phyloP scores from a whole-genome alignment of 768 basidiomycete species.

The Rhodotorula kratochvilovae region DNA sequence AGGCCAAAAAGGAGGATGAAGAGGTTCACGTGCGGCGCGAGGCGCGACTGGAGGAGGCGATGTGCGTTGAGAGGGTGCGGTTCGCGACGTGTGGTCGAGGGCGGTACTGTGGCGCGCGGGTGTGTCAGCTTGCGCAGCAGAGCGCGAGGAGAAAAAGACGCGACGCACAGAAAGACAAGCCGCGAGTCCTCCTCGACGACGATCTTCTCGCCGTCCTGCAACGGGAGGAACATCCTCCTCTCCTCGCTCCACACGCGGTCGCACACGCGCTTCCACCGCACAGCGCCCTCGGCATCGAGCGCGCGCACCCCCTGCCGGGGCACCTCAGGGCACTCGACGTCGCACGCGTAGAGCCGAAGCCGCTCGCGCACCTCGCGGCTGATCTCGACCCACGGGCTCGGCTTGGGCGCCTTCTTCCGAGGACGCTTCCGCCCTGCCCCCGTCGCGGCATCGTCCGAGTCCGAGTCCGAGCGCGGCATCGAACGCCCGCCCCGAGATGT shows the following conservation, averaged over 20 bases:
- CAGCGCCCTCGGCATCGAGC: slow-evolving; percentile 12
- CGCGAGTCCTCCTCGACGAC: slow-evolving; percentile 34
- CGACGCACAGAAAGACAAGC: slow-evolving; percentile 29
- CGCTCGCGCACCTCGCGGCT: not conserved
- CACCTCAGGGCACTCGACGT: slow-evolving; percentile 8
- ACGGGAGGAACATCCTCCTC: slow-evolving; percentile 7
- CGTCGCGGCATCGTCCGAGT: not conserved
- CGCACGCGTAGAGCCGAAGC: slow-evolving; percentile 5
- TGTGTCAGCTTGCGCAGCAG: not conserved
- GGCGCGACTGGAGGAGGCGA: slow-evolving; percentile 15
- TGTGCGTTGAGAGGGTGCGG: slow-evolving; percentile 5
- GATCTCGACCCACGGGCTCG: slow-evolving; percentile 24
- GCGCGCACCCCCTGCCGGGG: not conserved
- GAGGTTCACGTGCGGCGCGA: slow-evolving; percentile 33
- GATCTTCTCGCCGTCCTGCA: slow-evolving; percentile 6
- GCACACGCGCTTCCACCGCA: slow-evolving; percentile 34
- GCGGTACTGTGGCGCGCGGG: slow-evolving; percentile 13
- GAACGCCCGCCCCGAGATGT: slow-evolving; percentile 31
- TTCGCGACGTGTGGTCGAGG: slow-evolving; percentile 14
- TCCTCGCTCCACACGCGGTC: slow-evolving; percentile 24
- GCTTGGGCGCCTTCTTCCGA: slow-evolving; percentile 8
- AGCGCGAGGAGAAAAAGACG: not conserved
- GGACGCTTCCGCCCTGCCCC: not conserved
- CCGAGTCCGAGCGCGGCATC: too few relatives aligned
- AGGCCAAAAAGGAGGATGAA: slow-evolving; percentile 35